Base-by-base conservation (phyloP, 2,329 filamentous ascomycete species). In the Venturia asperata region DNA sequence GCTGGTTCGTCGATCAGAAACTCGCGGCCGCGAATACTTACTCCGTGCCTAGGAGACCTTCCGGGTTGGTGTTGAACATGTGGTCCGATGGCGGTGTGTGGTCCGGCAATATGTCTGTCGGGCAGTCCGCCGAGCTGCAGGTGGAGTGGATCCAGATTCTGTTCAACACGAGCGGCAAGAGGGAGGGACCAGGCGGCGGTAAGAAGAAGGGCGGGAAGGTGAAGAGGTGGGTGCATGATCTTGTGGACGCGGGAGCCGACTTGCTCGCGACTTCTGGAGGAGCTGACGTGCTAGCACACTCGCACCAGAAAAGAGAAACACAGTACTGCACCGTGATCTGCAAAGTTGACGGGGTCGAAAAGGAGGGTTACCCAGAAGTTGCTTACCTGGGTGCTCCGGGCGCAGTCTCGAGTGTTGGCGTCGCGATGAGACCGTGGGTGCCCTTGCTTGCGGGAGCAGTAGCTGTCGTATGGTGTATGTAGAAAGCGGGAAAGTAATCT, bases 1-100 rank as follows among this genome's bases (percentile, higher is more conserved):
- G 79, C 27, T 87, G 84, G 84, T 86, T 79, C 68, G 77, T 85
- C 24, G 76, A 85, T 68, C 81, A 79, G 41, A 71, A 76, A 45
- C 73, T 82, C 69, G 76, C 81, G 1, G 80, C 82, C 1, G 79
- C 76, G 27, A 85, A 84, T n/a, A n/a, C n/a, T n/a, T n/a, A n/a
- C n/a, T n/a, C n/a, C n/a, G n/a, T n/a, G n/a, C n/a, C n/a, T n/a
- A n/a, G n/a, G n/a, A n/a, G n/a, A n/a, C n/a, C n/a, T n/a, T n/a
- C n/a, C n/a, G n/a, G n/a, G n/a, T n/a, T n/a, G n/a, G n/a, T n/a
- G n/a, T n/a, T n/a, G n/a, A n/a, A n/a, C n/a, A n/a, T n/a, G n/a
- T n/a, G n/a, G n/a, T n/a, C n/a, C n/a, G n/a, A n/a, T n/a, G n/a
- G n/a, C n/a, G n/a, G n/a, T n/a, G n/a, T n/a, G n/a, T n/a, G n/a